These are phyloP conservation scores for Babesia ovata DNA, from an alignment of 169 alveolate species.

Conservation along the genomic window DNA sequence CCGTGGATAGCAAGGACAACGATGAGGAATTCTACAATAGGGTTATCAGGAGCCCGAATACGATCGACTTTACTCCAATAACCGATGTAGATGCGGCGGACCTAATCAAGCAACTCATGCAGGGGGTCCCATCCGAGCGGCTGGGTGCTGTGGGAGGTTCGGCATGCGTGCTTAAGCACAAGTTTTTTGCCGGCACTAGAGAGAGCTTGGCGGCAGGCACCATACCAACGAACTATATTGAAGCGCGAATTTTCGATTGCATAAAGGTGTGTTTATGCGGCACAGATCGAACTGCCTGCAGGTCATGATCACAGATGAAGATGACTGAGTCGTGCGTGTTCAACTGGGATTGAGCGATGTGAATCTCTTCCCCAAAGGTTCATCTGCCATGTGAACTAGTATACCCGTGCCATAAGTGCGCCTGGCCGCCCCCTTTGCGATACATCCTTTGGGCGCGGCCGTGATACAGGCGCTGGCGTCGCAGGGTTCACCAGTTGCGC, in stretches of 20 bases:
- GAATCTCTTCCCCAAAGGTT: conserved; percentile 36
- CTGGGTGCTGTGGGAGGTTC: conserved; percentile 25
- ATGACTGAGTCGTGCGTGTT: neutral
- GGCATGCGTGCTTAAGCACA: neutral
- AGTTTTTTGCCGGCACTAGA: conserved; percentile 19
- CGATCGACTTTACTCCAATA: conserved; percentile 13
- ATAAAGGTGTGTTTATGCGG: conserved; percentile 18
- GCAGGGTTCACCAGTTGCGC: conserved; percentile 34
- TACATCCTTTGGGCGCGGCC: conserved; percentile 53
- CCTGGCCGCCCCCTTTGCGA: conserved; percentile 63
- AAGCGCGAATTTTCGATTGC: conserved; percentile 14
- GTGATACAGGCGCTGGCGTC: conserved; percentile 40
- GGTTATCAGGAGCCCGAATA: conserved; percentile 22
- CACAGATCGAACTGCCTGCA: neutral
- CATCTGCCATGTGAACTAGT: conserved; percentile 10
- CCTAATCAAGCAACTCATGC: conserved; percentile 18
- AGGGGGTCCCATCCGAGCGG: conserved; percentile 12
- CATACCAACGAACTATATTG: conserved; percentile 1
- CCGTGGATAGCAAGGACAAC: neutral
- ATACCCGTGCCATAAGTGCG: conserved; percentile 66
- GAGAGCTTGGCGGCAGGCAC: neutral
- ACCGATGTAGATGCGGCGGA: conserved; percentile 8
- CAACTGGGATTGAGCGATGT: neutral
- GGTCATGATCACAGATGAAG: conserved; percentile 5
- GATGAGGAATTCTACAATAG: conserved; percentile 11